Percentiles rank a stretch among this genome's conserved stretches.
Conservation (phyloP, 1,139 yeast species). For the Debaryomyces singareniensis region DNA sequence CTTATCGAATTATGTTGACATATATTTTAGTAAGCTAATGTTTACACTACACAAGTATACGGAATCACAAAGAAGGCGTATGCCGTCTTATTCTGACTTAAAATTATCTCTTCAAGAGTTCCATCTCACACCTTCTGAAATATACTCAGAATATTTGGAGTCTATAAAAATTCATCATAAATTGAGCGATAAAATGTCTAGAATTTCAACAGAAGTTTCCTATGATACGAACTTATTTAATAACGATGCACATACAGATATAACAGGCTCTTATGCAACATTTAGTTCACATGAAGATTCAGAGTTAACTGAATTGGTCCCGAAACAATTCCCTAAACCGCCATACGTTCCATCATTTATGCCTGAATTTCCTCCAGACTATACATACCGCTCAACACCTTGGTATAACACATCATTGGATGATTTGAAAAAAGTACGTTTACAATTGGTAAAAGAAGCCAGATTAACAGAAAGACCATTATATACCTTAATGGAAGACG, state of each 20-base stretch:
- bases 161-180: constrained; percentile 11
- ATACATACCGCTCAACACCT: constrained; percentile 78
- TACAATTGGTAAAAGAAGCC: constrained; percentile 73
- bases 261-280: constrained; percentile 28
- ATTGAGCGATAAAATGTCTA: constrained; percentile 4
- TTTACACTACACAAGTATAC: constrained; percentile 46
- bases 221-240: constrained; percentile 3
- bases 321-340: constrained; percentile 46
- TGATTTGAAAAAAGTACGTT: constrained; percentile 66
- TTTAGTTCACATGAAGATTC: constrained; percentile 43
- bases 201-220: constrained; percentile 5
- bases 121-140: constrained; percentile 35
- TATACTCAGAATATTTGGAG: constrained; percentile 36
- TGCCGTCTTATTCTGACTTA: constrained; percentile 56
- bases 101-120: constrained; percentile 42
- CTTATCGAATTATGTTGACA: constrained; percentile 41
- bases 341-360: constrained; percentile 64
- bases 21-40: constrained; percentile 44
- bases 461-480: constrained; percentile 74
- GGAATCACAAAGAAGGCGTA: constrained; percentile 61
- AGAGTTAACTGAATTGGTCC: constrained; percentile 47
- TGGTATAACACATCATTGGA: constrained; percentile 55
- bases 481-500: constrained; percentile 47
- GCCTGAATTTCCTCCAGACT: constrained; percentile 89
- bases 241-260: constrained; percentile 7